Evolutionary conservation across 176 grass and related monocot species (phyloP).

Genomic region (Zea luxurians): DNA sequence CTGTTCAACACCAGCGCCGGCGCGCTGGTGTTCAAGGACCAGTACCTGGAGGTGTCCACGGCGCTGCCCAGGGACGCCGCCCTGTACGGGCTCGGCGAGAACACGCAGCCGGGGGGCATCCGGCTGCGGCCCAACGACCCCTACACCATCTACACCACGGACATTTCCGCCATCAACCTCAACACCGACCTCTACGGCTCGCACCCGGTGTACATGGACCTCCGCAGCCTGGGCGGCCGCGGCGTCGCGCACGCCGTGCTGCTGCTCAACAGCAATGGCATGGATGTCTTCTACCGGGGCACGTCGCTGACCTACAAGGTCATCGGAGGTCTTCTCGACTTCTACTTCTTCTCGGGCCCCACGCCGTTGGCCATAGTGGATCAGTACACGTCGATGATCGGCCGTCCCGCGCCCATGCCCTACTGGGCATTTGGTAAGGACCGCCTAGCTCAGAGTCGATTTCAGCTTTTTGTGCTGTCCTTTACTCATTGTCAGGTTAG

Average conservation of each 20-base stretch:
- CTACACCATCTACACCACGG: slow-evolving; percentile 85
- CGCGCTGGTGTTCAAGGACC: slow-evolving; percentile 86
- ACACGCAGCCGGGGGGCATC: slow-evolving; percentile 79
- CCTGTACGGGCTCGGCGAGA: slow-evolving; percentile 90
- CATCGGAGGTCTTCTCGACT: slow-evolving; percentile 83
- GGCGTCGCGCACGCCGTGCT: slow-evolving; percentile 78
- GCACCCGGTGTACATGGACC: slow-evolving; percentile 89
- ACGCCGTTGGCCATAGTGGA: slow-evolving; percentile 70
- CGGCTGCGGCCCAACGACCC: slow-evolving; percentile 75
- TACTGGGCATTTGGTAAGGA: slow-evolving; percentile 85
- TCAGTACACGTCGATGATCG: slow-evolving; percentile 84
- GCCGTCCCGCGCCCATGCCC: slow-evolving; percentile 80
- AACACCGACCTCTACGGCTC: slow-evolving; percentile 93
- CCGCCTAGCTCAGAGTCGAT: neutral
- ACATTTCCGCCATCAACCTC: slow-evolving; percentile 79
- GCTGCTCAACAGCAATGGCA: slow-evolving; percentile 92
- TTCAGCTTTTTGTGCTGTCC: slow-evolving; percentile 1
- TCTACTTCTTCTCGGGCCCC: slow-evolving; percentile 87
- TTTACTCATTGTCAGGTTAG: neutral
- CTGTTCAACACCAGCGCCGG: slow-evolving; percentile 75
- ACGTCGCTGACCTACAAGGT: slow-evolving; percentile 83
- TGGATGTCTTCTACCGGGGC: slow-evolving; percentile 82
- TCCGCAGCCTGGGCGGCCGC: slow-evolving; percentile 48
- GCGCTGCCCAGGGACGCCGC: slow-evolving; percentile 57
- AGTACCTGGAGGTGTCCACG: slow-evolving; percentile 83